A percentile compares a stretch with the other conserved stretches of the same genome.
phyloP scores from a whole-genome alignment of 1,284 basidiomycete species.

The Trichosporon sp. region DNA sequence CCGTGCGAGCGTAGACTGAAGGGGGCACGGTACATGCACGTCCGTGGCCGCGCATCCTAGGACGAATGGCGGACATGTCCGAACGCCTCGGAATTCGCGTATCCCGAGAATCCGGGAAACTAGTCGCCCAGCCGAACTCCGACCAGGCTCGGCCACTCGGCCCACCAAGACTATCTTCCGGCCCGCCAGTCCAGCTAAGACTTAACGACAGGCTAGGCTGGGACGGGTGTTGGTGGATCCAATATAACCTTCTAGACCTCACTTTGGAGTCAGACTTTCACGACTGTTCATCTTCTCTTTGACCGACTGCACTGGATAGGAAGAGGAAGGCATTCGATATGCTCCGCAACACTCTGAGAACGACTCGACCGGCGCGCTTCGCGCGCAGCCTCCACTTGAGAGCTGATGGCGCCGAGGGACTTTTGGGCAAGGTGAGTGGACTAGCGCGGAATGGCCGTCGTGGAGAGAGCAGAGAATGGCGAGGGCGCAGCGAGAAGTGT shows the following conservation, averaged over 20 bases:
- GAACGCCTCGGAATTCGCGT: background rate
- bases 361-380: slow-evolving; percentile 18
- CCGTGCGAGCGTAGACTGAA: no score
- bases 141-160: background rate
- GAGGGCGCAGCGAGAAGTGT: background rate
- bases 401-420: slow-evolving; percentile 8
- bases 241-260: background rate
- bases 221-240: no score
- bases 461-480: background rate
- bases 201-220: no score
- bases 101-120: slow-evolving; percentile 17
- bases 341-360: slow-evolving; percentile 24
- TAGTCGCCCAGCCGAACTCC: slow-evolving; percentile 8
- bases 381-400: background rate
- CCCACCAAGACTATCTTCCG: background rate
- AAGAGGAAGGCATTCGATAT: background rate
- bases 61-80: slow-evolving; percentile 10
- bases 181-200: background rate
- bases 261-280: background rate
- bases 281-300: background rate
- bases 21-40: background rate
- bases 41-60: background rate
- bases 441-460: background rate
- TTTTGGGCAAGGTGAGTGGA: slow-evolving; percentile 17
- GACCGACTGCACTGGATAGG: no score